Conservation (phyloP, 352 stramenopile species). For the Blastocystis sp. region DNA sequence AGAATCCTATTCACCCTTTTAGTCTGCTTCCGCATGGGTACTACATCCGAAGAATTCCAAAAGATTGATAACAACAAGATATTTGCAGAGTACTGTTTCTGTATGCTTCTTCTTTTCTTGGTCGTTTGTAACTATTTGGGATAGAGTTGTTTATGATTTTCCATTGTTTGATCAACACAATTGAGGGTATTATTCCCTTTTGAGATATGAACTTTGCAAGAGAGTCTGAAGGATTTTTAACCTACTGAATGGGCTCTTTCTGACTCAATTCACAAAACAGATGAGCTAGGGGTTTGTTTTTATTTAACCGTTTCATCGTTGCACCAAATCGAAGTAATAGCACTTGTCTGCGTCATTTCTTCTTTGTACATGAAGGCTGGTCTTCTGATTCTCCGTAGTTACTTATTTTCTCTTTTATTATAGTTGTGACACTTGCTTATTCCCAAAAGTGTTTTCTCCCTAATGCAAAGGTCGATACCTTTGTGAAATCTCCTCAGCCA, state of each 20-base stretch:
- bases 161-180: not conserved
- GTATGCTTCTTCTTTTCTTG: constrained; percentile 68
- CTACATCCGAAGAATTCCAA: constrained; percentile 63
- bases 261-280: no score
- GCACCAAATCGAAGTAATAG: no score
- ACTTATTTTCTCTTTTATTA: not conserved
- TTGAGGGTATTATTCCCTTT: no score
- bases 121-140: constrained; percentile 67
- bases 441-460: constrained; percentile 20
- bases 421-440: constrained; percentile 21
- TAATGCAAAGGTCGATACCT: not conserved
- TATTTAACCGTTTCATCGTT: no score
- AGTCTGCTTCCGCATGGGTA: constrained; percentile 67
- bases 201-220: no score
- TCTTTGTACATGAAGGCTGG: constrained; percentile 8
- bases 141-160: constrained; percentile 4
- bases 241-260: no score
- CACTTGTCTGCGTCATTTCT: no score
- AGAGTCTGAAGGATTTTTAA: no score
- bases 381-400: not conserved
- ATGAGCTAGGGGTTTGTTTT: no score
- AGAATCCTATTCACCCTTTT: not conserved
- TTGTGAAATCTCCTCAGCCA: constrained; percentile 73
- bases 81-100: constrained; percentile 67
- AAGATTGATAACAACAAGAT: constrained; percentile 22